Evolutionary conservation across 225 moss, liverwort and hornwort genomes (phyloP).

Genomic region (Anthoceros angustus): DNA sequence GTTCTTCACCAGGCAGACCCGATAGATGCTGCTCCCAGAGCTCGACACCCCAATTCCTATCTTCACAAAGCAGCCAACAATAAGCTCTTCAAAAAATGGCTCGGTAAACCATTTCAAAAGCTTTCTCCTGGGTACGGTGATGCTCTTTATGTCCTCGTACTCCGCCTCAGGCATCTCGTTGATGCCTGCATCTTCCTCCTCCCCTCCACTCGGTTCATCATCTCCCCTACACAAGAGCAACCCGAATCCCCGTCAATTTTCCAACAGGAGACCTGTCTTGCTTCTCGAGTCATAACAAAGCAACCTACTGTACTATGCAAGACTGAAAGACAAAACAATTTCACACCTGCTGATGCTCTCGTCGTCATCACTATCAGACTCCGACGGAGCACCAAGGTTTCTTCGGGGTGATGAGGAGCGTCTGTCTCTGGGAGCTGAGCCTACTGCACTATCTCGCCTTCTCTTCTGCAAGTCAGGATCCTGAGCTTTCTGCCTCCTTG

Average conservation of each 20-base stretch:
- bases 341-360: neutral
- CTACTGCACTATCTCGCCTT: slow-evolving; percentile 45
- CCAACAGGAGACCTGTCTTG: too few species aligned
- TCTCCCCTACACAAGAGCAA: slow-evolving; percentile 42
- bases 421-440: slow-evolving; percentile 34
- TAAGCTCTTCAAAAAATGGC: slow-evolving; percentile 72
- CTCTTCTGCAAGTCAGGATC: slow-evolving; percentile 60
- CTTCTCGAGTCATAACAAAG: too few species aligned
- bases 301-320: too few species aligned
- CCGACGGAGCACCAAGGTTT: neutral
- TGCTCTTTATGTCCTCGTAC: slow-evolving; percentile 54
- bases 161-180: slow-evolving; percentile 48
- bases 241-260: neutral
- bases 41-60: slow-evolving; percentile 76
- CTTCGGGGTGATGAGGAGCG: neutral
- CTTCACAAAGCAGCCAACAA: slow-evolving; percentile 65
- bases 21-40: slow-evolving; percentile 69
- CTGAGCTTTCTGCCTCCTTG: slow-evolving; percentile 65
- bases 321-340: neutral
- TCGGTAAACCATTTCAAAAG: slow-evolving; percentile 99
- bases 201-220: slow-evolving; percentile 63
- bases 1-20: slow-evolving; percentile 79
- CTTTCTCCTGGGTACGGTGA: slow-evolving; percentile 87
- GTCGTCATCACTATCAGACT: neutral
- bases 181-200: slow-evolving; percentile 56